phyloP scores from a whole-genome alignment of 768 basidiomycete genomes.

The Mycena amicta region DNA sequence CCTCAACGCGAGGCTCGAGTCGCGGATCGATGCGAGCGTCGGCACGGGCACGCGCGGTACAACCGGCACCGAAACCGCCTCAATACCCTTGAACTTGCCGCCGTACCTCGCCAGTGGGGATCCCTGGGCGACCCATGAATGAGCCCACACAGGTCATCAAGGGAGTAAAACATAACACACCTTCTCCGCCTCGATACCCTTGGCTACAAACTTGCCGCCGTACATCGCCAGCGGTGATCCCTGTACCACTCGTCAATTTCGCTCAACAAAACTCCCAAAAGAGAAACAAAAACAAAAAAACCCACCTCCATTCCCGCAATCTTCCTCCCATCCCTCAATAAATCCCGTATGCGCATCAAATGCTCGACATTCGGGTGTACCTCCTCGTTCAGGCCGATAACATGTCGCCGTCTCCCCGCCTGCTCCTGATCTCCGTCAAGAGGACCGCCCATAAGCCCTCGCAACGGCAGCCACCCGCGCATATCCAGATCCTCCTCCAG shows the following conservation, averaged over 20 bases:
- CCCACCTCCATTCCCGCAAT: constrained; percentile 62
- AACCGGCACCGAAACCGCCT: too few species aligned
- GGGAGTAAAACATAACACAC: neutral
- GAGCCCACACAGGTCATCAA: neutral
- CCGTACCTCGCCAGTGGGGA: too few species aligned
- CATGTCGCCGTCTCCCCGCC: constrained; percentile 18
- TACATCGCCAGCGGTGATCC: constrained; percentile 43
- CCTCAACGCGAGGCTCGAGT: constrained; percentile 22
- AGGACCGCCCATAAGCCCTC: constrained; percentile 53
- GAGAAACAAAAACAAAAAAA: neutral
- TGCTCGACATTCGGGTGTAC: constrained; percentile 93
- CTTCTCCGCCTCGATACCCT: constrained; percentile 26
- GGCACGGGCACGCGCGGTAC: too few species aligned
- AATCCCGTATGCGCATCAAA: constrained; percentile 88
- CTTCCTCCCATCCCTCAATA: constrained; percentile 69
- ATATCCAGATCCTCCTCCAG: constrained; percentile 92
- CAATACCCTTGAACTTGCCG: too few species aligned
- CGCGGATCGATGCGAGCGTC: constrained; percentile 29
- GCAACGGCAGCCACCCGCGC: constrained; percentile 84
- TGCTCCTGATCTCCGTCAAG: constrained; percentile 8
- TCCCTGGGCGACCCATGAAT: too few species aligned
- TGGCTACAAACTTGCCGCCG: constrained; percentile 38
- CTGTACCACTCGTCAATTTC: constrained; percentile 27
- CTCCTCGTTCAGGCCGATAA: constrained; percentile 31
- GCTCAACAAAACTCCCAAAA: constrained; percentile 4